A percentile compares a stretch with the other conserved stretches of the same genome.
Evolutionary conservation across 164 flowering plant genomes (phyloP).

Genomic region (Dillenia suffruticosa): DNA sequence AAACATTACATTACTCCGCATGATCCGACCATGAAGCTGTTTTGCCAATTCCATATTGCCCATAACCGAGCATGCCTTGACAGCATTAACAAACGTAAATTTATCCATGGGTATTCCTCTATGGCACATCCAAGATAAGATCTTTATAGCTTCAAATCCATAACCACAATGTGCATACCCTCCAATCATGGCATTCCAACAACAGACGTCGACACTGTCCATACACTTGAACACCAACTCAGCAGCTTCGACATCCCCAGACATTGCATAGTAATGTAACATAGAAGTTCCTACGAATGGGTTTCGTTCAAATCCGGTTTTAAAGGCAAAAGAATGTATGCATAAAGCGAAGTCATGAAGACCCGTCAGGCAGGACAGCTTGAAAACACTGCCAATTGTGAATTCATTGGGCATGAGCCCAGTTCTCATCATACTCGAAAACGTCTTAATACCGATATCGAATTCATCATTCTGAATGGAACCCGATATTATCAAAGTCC

Average conservation of each 20-base stretch:
- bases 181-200: constrained; percentile 59
- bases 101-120: constrained; percentile 27
- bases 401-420: constrained; percentile 49
- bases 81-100: constrained; percentile 36
- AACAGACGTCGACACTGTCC: constrained; percentile 28
- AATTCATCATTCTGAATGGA: constrained; percentile 29
- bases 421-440: constrained; percentile 27
- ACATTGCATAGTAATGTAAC: constrained; percentile 37
- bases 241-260: constrained; percentile 28
- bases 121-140: constrained; percentile 23
- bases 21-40: constrained; percentile 45
- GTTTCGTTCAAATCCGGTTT: constrained; percentile 36
- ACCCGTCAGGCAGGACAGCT: constrained; percentile 19
- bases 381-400: constrained; percentile 40
- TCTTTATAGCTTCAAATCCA: constrained; percentile 26
- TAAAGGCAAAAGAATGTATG: constrained; percentile 37
- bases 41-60: constrained; percentile 30
- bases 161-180: constrained; percentile 39
- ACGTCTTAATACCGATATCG: constrained; percentile 30
- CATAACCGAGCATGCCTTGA: constrained; percentile 33
- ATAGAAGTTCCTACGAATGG: constrained; percentile 37
- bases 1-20: constrained; percentile 17
- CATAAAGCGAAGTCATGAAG: constrained; percentile 22
- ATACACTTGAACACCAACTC: constrained; percentile 26
- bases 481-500: constrained; percentile 47